Conservation (phyloP, 805 yeast genomes). For the Candida yuanshanica region DNA sequence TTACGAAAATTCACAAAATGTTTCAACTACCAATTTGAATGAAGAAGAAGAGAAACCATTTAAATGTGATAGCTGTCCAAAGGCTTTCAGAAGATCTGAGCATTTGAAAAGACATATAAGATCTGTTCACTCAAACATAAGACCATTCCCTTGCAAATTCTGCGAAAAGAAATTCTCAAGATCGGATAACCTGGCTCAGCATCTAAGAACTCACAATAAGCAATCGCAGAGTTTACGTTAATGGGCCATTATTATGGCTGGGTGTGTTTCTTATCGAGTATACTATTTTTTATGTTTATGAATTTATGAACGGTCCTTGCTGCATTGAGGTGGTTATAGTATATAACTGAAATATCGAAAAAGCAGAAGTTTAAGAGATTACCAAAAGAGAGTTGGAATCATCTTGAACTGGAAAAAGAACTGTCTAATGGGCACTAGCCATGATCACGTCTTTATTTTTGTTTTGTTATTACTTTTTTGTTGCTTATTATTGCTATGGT, state of each 20-base stretch:
- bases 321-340: too few relatives aligned
- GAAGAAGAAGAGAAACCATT: constrained; percentile 45
- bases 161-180: constrained; percentile 60
- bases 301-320: background rate
- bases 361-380: too few relatives aligned
- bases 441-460: too few relatives aligned
- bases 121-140: constrained; percentile 65
- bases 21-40: background rate
- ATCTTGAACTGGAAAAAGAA: too few relatives aligned
- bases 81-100: constrained; percentile 67
- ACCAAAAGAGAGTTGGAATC: background rate
- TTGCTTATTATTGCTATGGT: background rate
- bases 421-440: too few relatives aligned
- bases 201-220: constrained; percentile 47
- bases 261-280: background rate
- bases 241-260: too few relatives aligned
- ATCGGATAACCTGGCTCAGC: constrained; percentile 62
- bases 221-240: background rate
- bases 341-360: too few relatives aligned
- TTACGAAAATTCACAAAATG: background rate
- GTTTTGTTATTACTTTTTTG: too few relatives aligned
- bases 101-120: constrained; percentile 71
- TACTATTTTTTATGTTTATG: background rate
- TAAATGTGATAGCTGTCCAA: constrained; percentile 56
- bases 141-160: constrained; percentile 57